Conservation (phyloP, 139 green algal genomes). For the Chlorella vulgaris region DNA sequence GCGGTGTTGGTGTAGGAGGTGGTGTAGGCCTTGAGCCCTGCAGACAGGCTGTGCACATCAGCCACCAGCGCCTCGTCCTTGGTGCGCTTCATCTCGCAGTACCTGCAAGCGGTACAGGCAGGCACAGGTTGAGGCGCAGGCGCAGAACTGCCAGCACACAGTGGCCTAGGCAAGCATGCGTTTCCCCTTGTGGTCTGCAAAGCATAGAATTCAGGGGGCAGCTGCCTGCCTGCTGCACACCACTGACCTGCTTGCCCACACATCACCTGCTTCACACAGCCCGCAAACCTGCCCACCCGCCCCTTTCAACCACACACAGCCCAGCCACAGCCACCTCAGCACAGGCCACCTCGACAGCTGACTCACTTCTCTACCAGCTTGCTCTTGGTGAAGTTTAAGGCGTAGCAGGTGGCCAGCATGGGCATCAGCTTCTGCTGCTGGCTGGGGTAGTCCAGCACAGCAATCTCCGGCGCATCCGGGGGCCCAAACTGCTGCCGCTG, state of each 20-base stretch:
- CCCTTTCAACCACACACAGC: not conserved
- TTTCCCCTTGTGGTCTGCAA: too few species aligned
- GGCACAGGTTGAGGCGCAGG: too few species aligned
- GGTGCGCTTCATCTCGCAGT: conserved; percentile 78
- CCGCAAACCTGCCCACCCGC: conserved; percentile 35
- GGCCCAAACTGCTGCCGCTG: conserved; percentile 85
- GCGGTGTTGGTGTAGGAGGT: conserved; percentile 65
- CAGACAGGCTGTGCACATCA: conserved; percentile 72
- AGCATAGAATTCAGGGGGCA: too few species aligned
- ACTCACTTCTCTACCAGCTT: conserved; percentile 57
- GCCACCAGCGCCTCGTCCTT: conserved; percentile 67
- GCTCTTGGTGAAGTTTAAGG: conserved; percentile 69
- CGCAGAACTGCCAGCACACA: too few species aligned
- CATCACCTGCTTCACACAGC: too few species aligned
- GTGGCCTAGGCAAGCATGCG: too few species aligned
- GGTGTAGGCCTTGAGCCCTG: conserved; percentile 67
- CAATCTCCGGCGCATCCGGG: conserved; percentile 67
- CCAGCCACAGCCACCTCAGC: not conserved
- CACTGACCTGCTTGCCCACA: too few species aligned
- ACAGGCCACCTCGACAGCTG: too few species aligned
- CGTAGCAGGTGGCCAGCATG: conserved; percentile 79
- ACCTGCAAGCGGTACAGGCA: conserved; percentile 46
- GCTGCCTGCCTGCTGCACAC: too few species aligned
- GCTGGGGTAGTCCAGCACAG: conserved; percentile 83
- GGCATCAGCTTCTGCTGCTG: conserved; percentile 81